phyloP scores from a whole-genome alignment of 2,329 filamentous ascomycete genomes.

The Fusarium praegraminearum region DNA sequence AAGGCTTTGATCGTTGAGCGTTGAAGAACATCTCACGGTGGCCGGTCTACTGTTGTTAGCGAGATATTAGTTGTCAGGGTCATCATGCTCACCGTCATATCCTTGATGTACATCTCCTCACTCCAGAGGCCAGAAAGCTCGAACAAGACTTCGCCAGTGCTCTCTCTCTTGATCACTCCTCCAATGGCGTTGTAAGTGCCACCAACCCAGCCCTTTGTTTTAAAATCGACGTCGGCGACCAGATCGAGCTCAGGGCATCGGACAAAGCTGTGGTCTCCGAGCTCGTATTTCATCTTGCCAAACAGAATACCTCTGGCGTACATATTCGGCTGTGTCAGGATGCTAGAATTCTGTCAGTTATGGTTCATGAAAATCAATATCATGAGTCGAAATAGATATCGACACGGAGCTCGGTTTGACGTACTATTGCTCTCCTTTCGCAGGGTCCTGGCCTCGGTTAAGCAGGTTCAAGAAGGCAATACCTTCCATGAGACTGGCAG shows the following conservation, averaged over 20 bases:
- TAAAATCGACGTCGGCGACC: constrained; percentile 94
- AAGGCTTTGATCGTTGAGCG: constrained; percentile 81
- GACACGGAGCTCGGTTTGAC: constrained; percentile 51
- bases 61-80: background rate
- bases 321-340: constrained; percentile 98
- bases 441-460: constrained; percentile 76
- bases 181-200: constrained; percentile 97
- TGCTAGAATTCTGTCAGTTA: constrained; percentile 62
- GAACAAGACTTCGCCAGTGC: constrained; percentile 86
- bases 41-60: constrained; percentile 72
- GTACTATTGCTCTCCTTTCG: constrained; percentile 87
- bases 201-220: constrained; percentile 96
- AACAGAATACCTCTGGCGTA: constrained; percentile 97
- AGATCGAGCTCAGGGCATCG: constrained; percentile 89
- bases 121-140: constrained; percentile 95
- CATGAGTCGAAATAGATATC: background rate
- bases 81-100: constrained; percentile 73
- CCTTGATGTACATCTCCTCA: constrained; percentile 92
- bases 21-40: constrained; percentile 93
- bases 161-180: constrained; percentile 88
- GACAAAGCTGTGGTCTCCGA: constrained; percentile 95
- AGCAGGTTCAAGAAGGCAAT: constrained; percentile 86
- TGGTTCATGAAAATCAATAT: background rate
- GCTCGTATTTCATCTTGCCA: constrained; percentile 99
- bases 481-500: constrained; percentile 98